Conservation (phyloP, 352 stramenopile genomes). For the Phytophthora ramorum region DNA sequence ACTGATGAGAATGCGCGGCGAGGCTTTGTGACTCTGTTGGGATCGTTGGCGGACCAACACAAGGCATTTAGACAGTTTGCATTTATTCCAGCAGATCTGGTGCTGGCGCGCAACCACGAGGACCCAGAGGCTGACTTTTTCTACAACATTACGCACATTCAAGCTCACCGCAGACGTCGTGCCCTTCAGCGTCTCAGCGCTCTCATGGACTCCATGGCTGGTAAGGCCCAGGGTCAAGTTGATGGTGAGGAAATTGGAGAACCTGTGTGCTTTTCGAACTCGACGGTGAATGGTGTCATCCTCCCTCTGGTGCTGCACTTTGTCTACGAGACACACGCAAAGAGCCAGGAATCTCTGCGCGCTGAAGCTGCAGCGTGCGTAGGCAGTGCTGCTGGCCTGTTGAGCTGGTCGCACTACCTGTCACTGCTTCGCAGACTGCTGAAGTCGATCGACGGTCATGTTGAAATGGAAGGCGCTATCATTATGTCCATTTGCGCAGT, state of each 20-base stretch:
- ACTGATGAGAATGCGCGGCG: slow-evolving; percentile 78
- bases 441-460: slow-evolving; percentile 91
- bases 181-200: slow-evolving; percentile 92
- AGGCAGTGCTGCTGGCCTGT: slow-evolving; percentile 88
- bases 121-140: slow-evolving; percentile 98
- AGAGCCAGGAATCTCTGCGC: slow-evolving; percentile 93
- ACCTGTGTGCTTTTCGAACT: slow-evolving; percentile 75
- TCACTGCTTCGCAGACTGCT: slow-evolving; percentile 92
- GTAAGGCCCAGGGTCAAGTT: slow-evolving; percentile 30
- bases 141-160: slow-evolving; percentile 98
- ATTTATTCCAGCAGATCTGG: slow-evolving; percentile 77
- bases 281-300: slow-evolving; percentile 93
- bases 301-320: slow-evolving; percentile 96
- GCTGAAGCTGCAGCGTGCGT: slow-evolving; percentile 94
- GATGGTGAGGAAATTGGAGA: slow-evolving; percentile 27
- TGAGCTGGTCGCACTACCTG: slow-evolving; percentile 98
- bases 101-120: slow-evolving; percentile 75
- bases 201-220: slow-evolving; percentile 84
- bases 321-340: slow-evolving; percentile 95
- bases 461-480: slow-evolving; percentile 93
- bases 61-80: slow-evolving; percentile 43
- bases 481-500: slow-evolving; percentile 93
- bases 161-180: slow-evolving; percentile 94
- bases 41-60: slow-evolving; percentile 65
- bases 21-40: slow-evolving; percentile 87